Base-by-base conservation (phyloP, 1,284 basidiomycete genomes). In the Golubevia pallescens region DNA sequence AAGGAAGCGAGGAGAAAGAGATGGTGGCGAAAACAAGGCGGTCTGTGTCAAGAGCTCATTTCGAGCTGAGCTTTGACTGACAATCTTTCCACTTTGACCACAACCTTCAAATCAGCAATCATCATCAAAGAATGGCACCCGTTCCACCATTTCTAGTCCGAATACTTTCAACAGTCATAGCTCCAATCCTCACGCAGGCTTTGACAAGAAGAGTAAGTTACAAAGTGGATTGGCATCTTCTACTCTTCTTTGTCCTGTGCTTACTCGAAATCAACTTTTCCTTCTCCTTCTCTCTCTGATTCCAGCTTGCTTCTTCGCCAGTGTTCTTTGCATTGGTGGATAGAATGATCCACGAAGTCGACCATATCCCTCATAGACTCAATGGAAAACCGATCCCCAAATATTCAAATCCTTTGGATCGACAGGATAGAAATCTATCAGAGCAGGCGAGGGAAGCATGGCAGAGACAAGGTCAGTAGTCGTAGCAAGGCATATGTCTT, bases 301-400 rank as follows among this genome's bases (percentile, higher is more conserved):
- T 21, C 2, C 54, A 68, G 59, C 60, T 78, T 0, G 71, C 72
- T 48, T 59, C 66, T 51, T 77, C 74, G 13, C 76, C 76, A 3
- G 65, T 74, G 2, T 78, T 77, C 70, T 77, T 77, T 59, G 63
- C 71, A 34, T 51, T 74, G 23, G 73, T 78, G 54, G 74, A 76
- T 32, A 66, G 76, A 14, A 73, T 75, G 74, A 71, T 78, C 32
- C 76, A 78, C 67, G 76, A 78, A 24, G 69, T 73, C 48, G 76
- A 78, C 58, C 76, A 78, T 63, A 65, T 76, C 64, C 74, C 74
- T 16, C 70, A 74, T 32, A 58, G 76, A 14, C 24, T 78, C 4
- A 70, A 78, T 34, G 76, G 76, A 1, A 65, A 68, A 8, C 73
- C 72, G 21, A 69, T 77, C 1, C 75, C 74, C 1, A 61, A 70